phyloP scores from a whole-genome alignment of 2,329 filamentous ascomycete species.

The Nannizziopsis barbatae region DNA sequence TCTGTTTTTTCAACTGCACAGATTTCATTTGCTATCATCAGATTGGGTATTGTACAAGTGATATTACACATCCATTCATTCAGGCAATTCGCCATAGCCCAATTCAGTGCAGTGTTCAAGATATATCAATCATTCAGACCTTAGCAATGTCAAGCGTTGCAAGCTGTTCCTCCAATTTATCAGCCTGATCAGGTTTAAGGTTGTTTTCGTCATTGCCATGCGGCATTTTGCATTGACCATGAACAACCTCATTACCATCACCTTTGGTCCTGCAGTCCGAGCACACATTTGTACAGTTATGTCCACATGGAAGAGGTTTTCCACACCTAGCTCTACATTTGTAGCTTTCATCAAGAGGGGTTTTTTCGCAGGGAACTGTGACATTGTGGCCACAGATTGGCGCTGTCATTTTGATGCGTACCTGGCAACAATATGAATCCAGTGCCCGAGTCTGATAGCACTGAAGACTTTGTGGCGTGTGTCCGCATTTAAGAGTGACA shows the following conservation, averaged over 20 bases:
- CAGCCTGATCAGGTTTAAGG: too few relatives aligned
- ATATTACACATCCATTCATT: too few relatives aligned
- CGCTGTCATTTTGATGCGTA: neutral
- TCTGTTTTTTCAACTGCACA: too few relatives aligned
- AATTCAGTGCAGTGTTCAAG: too few relatives aligned
- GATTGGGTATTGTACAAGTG: too few relatives aligned
- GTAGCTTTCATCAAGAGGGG: neutral
- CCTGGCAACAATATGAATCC: neutral
- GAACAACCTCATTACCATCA: neutral
- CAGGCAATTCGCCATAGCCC: too few relatives aligned
- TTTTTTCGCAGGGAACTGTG: neutral
- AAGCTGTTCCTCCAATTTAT: too few relatives aligned
- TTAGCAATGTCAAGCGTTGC: too few relatives aligned
- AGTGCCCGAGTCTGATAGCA: neutral
- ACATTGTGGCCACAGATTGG: constrained; percentile 5
- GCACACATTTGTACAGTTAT: constrained; percentile 3
- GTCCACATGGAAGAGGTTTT: constrained; percentile 3
- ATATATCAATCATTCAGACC: too few relatives aligned
- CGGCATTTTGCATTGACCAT: constrained; percentile 1
- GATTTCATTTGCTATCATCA: too few relatives aligned
- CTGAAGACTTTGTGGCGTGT: neutral
- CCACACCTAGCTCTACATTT: neutral
- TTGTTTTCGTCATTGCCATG: neutral
- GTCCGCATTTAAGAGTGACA: constrained; percentile 2
- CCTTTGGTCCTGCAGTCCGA: neutral